phyloP scores from a whole-genome alignment of 1,284 basidiomycete species.

The Papiliotrema nemorosa region DNA sequence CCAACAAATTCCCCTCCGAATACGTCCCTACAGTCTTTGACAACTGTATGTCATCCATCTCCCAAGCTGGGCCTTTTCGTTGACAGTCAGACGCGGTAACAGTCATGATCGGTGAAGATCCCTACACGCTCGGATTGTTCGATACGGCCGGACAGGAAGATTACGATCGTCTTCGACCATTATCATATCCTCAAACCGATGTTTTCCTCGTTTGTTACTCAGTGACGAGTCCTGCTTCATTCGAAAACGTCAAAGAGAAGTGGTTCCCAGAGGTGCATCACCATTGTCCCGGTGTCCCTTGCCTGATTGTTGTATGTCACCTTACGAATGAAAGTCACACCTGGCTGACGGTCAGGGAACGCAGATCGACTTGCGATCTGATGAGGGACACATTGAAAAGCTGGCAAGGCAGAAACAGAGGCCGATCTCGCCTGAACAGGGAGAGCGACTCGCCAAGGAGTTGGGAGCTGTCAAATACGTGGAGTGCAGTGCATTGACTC shows the following conservation, averaged over 20 bases:
- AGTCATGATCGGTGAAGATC: conserved; percentile 99
- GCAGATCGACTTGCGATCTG: conserved; percentile 95
- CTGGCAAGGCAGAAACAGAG: conserved; percentile 92
- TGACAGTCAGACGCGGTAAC: conserved; percentile 80
- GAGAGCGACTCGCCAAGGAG: conserved; percentile 90
- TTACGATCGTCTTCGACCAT: conserved; percentile 96
- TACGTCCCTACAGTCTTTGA: conserved; percentile 88
- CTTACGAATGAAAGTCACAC: neutral
- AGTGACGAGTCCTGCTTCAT: conserved; percentile 96
- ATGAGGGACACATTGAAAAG: conserved; percentile 89
- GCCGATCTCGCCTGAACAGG: conserved; percentile 81
- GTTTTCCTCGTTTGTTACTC: conserved; percentile 99
- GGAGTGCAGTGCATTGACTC: conserved; percentile 97
- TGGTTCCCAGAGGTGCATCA: conserved; percentile 99
- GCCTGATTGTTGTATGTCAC: conserved; percentile 62
- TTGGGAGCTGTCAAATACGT: conserved; percentile 98
- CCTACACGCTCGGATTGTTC: conserved; percentile 96
- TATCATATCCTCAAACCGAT: conserved; percentile 99
- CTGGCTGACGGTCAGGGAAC: conserved; percentile 59
- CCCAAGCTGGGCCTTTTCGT: neutral
- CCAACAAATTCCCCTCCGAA: conserved; percentile 98
- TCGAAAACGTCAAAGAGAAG: conserved; percentile 99
- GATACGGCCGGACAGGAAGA: conserved; percentile 99
- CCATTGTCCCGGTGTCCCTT: conserved; percentile 99
- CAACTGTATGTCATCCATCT: conserved; percentile 49